Base-by-base conservation (phyloP, 768 basidiomycete species). In the Boletellus sp. region DNA sequence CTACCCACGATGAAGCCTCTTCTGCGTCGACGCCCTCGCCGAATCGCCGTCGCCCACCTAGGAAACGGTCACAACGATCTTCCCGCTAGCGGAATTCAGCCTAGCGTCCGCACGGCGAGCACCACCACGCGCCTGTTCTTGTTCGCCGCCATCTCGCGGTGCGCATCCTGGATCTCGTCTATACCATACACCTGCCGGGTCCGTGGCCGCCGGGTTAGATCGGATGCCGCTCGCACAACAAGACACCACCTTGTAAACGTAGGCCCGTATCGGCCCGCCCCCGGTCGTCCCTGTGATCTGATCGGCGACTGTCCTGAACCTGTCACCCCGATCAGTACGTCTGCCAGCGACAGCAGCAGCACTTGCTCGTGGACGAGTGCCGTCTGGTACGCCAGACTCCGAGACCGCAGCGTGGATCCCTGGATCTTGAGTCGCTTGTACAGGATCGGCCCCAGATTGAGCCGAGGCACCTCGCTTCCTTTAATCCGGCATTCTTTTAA, bases 381-480 rank as follows among this genome's bases (percentile, higher is more conserved):
- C 4, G 78, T 75, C 67, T 96, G 92, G 66, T 95, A 96, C 54
- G 77, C 72, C n/a, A 74, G 60, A 22, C 80, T 78, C 39, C 90
- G 81, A 26, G 85, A 81, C 20, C 93, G 83, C 26, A 96, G 72
- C 2, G 92, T 95, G 19, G 90, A 90, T 19, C 94, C 93, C 67
- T 92, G 85, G 44, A 97, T 85, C 22, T 84, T 83, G 44, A 96
- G 79, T 16, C 93, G 83, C 71, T 94, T 97, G 67, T 74, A 83
- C 50, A 95, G 72, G 47, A 96, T 79, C 10, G 83, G 84, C 6
- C 59, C 59, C 40, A 96, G 70, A 64, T 85, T 76, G 50, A 82
- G 70, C 13, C 69, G 70, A 13, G 77, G 65, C 15, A 84, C 75
- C 16, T 74, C 69, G 26, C 67, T 61, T 38, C 86, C 87, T 87